Evolutionary conservation across 148 eudicot genomes (phyloP).

Genomic region (Pharnaceum exiguum): DNA sequence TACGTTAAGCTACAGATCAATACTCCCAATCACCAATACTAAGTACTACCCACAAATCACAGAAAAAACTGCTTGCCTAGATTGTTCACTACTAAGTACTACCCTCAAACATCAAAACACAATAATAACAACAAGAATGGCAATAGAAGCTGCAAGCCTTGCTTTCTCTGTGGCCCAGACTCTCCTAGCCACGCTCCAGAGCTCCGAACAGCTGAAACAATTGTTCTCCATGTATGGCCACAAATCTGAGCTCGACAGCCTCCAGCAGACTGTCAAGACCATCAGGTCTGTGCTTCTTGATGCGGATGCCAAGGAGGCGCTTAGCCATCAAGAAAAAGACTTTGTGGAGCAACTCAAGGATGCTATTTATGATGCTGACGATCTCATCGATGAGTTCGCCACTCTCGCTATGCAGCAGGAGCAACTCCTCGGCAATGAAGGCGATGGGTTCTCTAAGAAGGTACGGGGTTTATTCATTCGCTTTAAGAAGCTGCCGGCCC

Average conservation of each 20-base stretch:
- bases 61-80: no score
- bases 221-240: neutral
- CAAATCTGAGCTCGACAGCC: neutral
- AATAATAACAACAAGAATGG: no score
- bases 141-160: no score
- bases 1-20: no score
- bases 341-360: conserved; percentile 12
- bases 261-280: neutral
- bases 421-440: neutral
- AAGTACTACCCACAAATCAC: no score
- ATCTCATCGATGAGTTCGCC: conserved; percentile 11
- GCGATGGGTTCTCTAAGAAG: neutral
- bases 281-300: conserved; percentile 14
- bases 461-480: neutral
- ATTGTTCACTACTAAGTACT: no score
- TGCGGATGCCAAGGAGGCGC: conserved; percentile 8
- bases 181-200: no score
- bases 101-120: no score
- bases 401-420: neutral
- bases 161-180: neutral
- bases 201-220: neutral
- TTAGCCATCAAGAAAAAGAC: neutral
- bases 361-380: conserved; percentile 14
- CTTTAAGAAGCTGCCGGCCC: conserved; percentile 3
- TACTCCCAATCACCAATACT: no score